Evolutionary conservation across 2,329 filamentous ascomycete species (phyloP).

Genomic region (Talaromyces sp.): DNA sequence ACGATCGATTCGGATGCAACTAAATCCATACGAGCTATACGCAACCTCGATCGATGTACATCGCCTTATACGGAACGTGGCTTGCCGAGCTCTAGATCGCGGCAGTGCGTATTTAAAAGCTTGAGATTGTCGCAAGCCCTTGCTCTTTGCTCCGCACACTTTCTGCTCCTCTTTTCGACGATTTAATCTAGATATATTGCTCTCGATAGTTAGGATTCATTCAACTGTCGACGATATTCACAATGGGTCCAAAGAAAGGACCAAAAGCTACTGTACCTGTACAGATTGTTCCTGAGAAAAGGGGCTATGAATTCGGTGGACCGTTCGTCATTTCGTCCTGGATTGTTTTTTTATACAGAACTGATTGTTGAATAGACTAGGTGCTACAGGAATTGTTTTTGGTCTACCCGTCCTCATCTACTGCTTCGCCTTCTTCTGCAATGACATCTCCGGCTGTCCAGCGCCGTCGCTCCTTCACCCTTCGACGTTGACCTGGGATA

Average conservation of each 20-base stretch:
- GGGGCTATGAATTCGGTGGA: constrained; percentile 50
- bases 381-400: constrained; percentile 74
- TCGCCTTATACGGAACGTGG: constrained; percentile 23
- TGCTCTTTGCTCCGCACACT: constrained; percentile 12
- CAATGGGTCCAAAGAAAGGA: constrained; percentile 30
- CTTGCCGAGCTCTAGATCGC: constrained; percentile 22
- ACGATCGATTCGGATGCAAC: neutral
- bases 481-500: constrained; percentile 66
- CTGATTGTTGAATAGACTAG: constrained; percentile 56
- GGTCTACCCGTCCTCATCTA: constrained; percentile 78
- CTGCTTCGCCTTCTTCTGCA: constrained; percentile 79
- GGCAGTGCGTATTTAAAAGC: neutral
- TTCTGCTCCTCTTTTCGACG: neutral
- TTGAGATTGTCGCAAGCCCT: constrained; percentile 7
- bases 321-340: constrained; percentile 39
- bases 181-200: neutral
- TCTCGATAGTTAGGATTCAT: neutral
- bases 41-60: neutral
- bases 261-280: constrained; percentile 33
- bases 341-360: neutral
- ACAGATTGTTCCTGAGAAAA: constrained; percentile 41
- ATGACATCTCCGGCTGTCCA: constrained; percentile 88
- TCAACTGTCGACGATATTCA: neutral
- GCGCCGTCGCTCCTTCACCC: constrained; percentile 76
- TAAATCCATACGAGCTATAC: neutral